A percentile compares a stretch with the other conserved stretches of the same genome.
phyloP scores from a whole-genome alignment of 179 eudicot species.

The Actinidia arguta region DNA sequence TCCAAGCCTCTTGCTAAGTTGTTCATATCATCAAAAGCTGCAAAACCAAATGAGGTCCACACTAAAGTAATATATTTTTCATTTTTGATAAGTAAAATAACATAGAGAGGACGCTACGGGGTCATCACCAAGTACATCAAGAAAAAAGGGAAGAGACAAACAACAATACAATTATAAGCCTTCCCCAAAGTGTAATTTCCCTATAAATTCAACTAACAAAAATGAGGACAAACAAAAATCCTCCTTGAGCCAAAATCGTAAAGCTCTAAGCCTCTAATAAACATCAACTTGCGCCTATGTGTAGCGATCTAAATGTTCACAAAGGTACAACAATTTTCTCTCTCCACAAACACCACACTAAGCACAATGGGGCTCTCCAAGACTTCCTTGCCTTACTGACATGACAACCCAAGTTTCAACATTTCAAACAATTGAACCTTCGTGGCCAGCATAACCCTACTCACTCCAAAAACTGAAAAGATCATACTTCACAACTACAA shows the following conservation, averaged over 20 bases:
- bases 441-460: not conserved
- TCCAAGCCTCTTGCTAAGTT: slow-evolving; percentile 46
- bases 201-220: too few relatives aligned
- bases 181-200: too few relatives aligned
- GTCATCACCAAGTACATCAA: too few relatives aligned
- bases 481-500: not conserved
- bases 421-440: not conserved
- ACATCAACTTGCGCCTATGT: not conserved
- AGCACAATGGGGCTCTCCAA: not conserved
- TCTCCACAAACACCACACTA: not conserved
- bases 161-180: too few relatives aligned
- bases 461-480: not conserved
- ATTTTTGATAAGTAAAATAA: too few relatives aligned
- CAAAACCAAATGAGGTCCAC: slow-evolving; percentile 13
- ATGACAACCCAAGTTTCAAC: not conserved
- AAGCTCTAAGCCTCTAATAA: not conserved
- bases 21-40: slow-evolving; percentile 44
- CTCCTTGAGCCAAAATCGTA: not conserved
- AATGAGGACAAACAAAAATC: too few relatives aligned
- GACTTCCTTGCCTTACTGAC: not conserved
- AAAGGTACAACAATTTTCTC: not conserved
- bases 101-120: too few relatives aligned
- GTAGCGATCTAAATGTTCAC: too few relatives aligned
- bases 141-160: too few relatives aligned
- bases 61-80: too few relatives aligned